These are phyloP conservation scores for Yamadazyma siamensis DNA, from an alignment of 1,139 yeast genomes.

Conservation along the genomic window DNA sequence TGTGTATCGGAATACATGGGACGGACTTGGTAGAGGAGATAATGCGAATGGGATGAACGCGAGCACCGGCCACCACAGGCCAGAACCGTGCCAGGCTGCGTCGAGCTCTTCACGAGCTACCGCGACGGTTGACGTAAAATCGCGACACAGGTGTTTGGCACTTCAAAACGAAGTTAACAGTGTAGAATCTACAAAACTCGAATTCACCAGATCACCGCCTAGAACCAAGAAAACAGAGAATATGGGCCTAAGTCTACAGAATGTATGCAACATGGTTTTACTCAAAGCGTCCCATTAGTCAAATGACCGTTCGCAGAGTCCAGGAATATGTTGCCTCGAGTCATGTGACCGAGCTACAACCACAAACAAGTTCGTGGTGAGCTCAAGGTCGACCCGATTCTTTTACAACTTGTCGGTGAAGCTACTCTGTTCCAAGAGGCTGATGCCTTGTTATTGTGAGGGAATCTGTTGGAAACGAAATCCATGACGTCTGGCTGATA, in stretches of 20 bases:
- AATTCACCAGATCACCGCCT: too few relatives aligned
- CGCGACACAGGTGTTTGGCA: too few relatives aligned
- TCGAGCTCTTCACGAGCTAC: too few relatives aligned
- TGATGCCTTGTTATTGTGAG: too few relatives aligned
- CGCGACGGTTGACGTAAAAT: too few relatives aligned
- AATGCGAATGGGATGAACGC: conserved; percentile 1
- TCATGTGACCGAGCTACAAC: conserved; percentile 56
- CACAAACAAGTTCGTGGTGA: conserved; percentile 32
- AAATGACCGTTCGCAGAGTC: conserved; percentile 78
- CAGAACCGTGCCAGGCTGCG: too few relatives aligned
- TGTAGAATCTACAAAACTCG: too few relatives aligned
- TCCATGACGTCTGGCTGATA: conserved; percentile 2
- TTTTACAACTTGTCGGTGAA: conserved; percentile 84
- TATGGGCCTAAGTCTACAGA: too few relatives aligned
- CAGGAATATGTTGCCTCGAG: conserved; percentile 85
- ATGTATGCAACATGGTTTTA: conserved; percentile 88
- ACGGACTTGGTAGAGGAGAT: neutral
- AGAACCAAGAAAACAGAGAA: too few relatives aligned
- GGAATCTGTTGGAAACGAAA: conserved; percentile 5
- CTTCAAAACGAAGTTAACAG: too few relatives aligned
- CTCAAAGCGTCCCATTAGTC: conserved; percentile 80
- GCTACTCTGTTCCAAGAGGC: conserved; percentile 67
- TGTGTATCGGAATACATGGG: neutral
- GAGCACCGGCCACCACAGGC: neutral
- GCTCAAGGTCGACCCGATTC: conserved; percentile 65